Conservation (phyloP, 257 asterid species). For the Apocynum venetum region DNA sequence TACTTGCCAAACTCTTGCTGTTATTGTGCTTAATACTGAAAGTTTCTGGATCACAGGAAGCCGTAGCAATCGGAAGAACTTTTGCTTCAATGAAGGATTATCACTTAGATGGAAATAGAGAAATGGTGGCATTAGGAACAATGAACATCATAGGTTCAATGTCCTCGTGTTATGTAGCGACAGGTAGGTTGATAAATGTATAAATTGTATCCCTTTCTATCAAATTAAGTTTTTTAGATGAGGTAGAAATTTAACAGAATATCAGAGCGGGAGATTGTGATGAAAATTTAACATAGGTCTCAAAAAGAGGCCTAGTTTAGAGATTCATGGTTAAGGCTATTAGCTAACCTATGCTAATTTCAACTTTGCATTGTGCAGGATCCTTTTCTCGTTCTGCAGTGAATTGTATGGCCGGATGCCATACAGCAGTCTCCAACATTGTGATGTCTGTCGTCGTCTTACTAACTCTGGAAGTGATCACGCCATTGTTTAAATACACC, state of each 20-base stretch:
- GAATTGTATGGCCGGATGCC: slow-evolving; percentile 67
- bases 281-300: neutral
- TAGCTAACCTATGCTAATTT: neutral
- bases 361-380: slow-evolving; percentile 20
- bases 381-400: slow-evolving; percentile 46
- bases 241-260: no score
- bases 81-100: slow-evolving; percentile 77
- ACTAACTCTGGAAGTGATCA: slow-evolving; percentile 49
- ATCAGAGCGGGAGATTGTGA: no score
- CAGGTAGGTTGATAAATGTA: slow-evolving; percentile 33
- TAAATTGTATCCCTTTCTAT: no score
- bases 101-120: slow-evolving; percentile 70
- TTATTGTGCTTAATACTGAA: neutral
- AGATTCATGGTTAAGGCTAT: neutral
- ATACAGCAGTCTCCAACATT: slow-evolving; percentile 64
- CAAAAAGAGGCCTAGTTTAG: neutral
- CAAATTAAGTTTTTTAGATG: no score
- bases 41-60: slow-evolving; percentile 46
- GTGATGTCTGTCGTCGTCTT: slow-evolving; percentile 59
- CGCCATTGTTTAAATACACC: slow-evolving; percentile 70
- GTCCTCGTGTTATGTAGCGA: slow-evolving; percentile 70
- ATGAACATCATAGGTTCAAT: slow-evolving; percentile 72
- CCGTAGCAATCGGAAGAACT: slow-evolving; percentile 75
- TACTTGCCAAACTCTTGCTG: neutral
- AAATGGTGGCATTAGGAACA: slow-evolving; percentile 76